Base-by-base conservation (phyloP, 768 basidiomycete genomes). In the Leucocoprinus sp. region DNA sequence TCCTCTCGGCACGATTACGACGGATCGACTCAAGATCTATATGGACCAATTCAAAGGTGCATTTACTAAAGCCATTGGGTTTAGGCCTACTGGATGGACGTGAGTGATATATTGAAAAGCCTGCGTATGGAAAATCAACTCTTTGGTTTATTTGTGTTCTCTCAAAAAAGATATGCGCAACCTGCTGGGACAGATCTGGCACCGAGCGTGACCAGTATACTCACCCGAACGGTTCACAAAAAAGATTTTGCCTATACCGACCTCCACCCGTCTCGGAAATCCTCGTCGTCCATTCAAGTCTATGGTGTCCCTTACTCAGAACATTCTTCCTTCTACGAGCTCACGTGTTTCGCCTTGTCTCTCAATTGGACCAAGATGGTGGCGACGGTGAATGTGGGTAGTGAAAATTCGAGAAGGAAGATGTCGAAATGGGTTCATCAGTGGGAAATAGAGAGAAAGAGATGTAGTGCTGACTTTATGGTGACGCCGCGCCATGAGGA, bases 1-100 rank as follows among this genome's bases (percentile, higher is more conserved):
- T 3, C 91, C 93, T 1, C 68, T 99, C 7, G 70, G 74, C 11
- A 64, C 78, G 37, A 81, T 97, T 49, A 75, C 78, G 2, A 75
- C 80, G 0, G 93, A 98, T 54, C 74, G 76, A 45, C 71, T 99
- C 26, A 79, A 80, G 57, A 63, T 66, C 2, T 98, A 99, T 56
- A 65, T 89, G 17, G 78, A 80, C 34, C 78, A 78, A 5, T 90
- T 82, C 57, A 77, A 83, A 43, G 79, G 79, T 4, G 70, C 66
- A 9, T 98, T 84, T 58, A 74, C 71, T 38, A 80, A 75, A 43
- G 76, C 78, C 1, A 70, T 96, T 9, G 93, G 84, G 0, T 86
- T 98, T 53, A 68, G 93, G 47, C 96, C 96, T 0, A 98, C 96
- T 0, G 96, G 96, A 27, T 98, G 95, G 95, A 88, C 90, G 80